Evolutionary conservation across 2,329 filamentous ascomycete genomes (phyloP).

Genomic region (Aspergillus sp.): DNA sequence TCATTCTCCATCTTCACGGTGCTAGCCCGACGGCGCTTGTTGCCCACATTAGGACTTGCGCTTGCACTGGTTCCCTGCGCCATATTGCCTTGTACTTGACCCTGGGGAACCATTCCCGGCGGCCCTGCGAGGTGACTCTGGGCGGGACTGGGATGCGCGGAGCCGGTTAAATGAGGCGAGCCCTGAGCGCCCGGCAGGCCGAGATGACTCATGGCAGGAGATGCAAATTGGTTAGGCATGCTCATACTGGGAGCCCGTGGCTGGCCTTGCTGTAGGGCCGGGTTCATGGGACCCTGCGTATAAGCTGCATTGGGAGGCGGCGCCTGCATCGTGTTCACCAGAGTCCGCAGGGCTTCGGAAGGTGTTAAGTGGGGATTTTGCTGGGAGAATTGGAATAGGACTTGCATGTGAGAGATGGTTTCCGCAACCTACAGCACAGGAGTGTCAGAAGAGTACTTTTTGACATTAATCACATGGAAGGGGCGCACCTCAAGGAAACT

Average conservation of each 20-base stretch:
- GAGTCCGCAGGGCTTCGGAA: constrained; percentile 56
- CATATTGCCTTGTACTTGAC: constrained; percentile 56
- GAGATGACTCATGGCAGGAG: constrained; percentile 59
- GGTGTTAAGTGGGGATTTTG: constrained; percentile 56
- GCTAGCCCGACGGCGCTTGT: constrained; percentile 61
- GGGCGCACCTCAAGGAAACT: constrained; percentile 62
- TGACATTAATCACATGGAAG: background rate
- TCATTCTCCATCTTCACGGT: constrained; percentile 62
- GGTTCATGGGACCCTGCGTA: constrained; percentile 35
- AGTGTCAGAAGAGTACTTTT: background rate
- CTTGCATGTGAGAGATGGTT: constrained; percentile 65
- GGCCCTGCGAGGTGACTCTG: constrained; percentile 50
- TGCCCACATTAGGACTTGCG: constrained; percentile 63
- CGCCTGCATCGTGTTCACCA: constrained; percentile 50
- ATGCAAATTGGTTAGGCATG: constrained; percentile 57
- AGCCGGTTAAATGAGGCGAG: constrained; percentile 55
- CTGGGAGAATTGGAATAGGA: constrained; percentile 60
- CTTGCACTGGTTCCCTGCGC: constrained; percentile 58
- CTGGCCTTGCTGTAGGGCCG: constrained; percentile 39
- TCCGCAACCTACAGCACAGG: constrained; percentile 57
- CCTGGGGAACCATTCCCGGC: constrained; percentile 58
- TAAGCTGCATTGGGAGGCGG: constrained; percentile 36
- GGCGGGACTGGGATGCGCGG: constrained; percentile 51
- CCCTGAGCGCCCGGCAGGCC: constrained; percentile 51
- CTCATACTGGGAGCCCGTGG: constrained; percentile 50